These are phyloP conservation scores for Ogataea pignaliae DNA, from an alignment of 805 yeast genomes.

Conservation along the genomic window DNA sequence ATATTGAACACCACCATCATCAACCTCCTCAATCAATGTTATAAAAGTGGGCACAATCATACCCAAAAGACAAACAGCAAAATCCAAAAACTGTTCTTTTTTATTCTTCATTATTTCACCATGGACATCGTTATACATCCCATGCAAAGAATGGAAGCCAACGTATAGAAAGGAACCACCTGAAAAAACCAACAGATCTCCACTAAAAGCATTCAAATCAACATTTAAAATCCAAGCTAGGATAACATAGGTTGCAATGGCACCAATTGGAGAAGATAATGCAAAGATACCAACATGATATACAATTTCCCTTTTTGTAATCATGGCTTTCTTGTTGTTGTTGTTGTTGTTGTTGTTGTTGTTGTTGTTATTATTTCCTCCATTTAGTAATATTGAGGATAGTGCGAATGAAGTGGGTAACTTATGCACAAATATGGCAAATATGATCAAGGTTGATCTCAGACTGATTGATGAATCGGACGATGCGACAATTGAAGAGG, in stretches of 20 bases:
- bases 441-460: conserved; percentile 38
- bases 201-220: conserved; percentile 35
- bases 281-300: conserved; percentile 53
- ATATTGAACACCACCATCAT: background rate
- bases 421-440: conserved; percentile 66
- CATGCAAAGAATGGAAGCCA: conserved; percentile 58
- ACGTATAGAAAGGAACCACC: conserved; percentile 75
- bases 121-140: conserved; percentile 25
- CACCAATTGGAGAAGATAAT: conserved; percentile 56
- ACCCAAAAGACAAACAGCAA: conserved; percentile 21
- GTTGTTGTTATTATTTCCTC: too few species aligned
- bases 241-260: conserved; percentile 43
- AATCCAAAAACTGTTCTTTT: conserved; percentile 8
- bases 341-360: conserved; percentile 21
- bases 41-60: conserved; percentile 26
- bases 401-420: conserved; percentile 73
- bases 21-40: conserved; percentile 22
- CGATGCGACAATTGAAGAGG: conserved; percentile 44
- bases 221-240: conserved; percentile 8
- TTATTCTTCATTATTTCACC: background rate
- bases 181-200: conserved; percentile 54
- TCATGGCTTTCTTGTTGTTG: conserved; percentile 9
- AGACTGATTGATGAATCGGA: conserved; percentile 7
- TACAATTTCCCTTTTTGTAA: conserved; percentile 24
- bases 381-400: conserved; percentile 45